Conservation (phyloP, 768 basidiomycete genomes). For the Pleurotus sapidus region DNA sequence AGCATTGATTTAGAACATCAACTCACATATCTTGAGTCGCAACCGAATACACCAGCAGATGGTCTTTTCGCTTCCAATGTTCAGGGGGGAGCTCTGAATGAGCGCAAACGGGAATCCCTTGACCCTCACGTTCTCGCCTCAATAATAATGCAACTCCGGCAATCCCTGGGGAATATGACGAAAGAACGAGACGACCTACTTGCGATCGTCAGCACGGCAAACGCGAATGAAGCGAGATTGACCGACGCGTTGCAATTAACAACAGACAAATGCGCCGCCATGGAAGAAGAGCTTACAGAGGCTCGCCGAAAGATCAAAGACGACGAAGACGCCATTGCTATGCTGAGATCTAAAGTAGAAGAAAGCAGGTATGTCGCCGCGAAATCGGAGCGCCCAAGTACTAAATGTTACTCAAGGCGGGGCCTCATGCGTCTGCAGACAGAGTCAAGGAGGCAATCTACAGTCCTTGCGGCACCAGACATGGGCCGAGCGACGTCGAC, state of each 20-base stretch:
- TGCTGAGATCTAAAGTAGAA: constrained; percentile 82
- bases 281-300: constrained; percentile 55
- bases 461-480: constrained; percentile 47
- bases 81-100: neutral
- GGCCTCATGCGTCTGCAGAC: constrained; percentile 86
- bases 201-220: constrained; percentile 44
- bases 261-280: constrained; percentile 59
- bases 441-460: constrained; percentile 66
- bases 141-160: constrained; percentile 69
- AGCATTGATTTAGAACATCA: constrained; percentile 78
- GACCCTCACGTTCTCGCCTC: constrained; percentile 77
- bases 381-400: neutral
- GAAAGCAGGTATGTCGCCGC: constrained; percentile 64
- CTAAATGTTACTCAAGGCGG: constrained; percentile 42
- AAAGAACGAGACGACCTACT: constrained; percentile 72
- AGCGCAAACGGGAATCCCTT: constrained; percentile 42
- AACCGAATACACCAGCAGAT: constrained; percentile 42
- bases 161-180: constrained; percentile 59
- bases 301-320: constrained; percentile 55
- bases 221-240: constrained; percentile 54
- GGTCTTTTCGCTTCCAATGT: constrained; percentile 14
- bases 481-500: constrained; percentile 33
- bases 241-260: constrained; percentile 62
- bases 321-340: constrained; percentile 71
- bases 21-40: constrained; percentile 63